phyloP scores from a whole-genome alignment of 345 rosid species.

The Zanthoxylum bungeanum region DNA sequence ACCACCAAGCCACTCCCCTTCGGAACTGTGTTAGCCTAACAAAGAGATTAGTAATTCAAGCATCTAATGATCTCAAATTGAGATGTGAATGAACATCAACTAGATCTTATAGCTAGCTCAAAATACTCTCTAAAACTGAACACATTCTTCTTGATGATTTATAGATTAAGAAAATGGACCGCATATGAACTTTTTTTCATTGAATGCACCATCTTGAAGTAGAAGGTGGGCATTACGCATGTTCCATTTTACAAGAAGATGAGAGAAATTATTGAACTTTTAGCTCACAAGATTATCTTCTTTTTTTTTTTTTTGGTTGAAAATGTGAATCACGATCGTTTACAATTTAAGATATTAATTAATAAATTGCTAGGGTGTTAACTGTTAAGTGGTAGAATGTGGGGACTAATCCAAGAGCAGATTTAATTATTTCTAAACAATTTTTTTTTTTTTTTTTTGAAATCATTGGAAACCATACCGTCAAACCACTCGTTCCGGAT shows the following conservation, averaged over 20 bases:
- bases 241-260: neutral
- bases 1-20: no score
- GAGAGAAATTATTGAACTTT: neutral
- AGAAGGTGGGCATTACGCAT: neutral
- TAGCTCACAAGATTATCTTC: neutral
- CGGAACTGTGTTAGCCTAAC: no score
- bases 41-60: neutral
- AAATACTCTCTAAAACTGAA: neutral
- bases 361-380: no score
- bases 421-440: no score
- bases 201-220: neutral
- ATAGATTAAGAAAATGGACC: neutral
- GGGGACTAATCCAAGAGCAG: no score
- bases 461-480: no score
- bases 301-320: no score
- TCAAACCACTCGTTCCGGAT: no score
- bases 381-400: no score
- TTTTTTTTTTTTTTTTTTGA: no score
- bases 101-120: neutral
- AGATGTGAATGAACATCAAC: no score
- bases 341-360: neutral
- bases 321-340: neutral
- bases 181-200: neutral
- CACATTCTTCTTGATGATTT: neutral
- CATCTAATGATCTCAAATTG: slow-evolving; percentile 2